These are phyloP conservation scores for Mimosa pudica DNA, from an alignment of 306 rosid species.

Conservation along the genomic window DNA sequence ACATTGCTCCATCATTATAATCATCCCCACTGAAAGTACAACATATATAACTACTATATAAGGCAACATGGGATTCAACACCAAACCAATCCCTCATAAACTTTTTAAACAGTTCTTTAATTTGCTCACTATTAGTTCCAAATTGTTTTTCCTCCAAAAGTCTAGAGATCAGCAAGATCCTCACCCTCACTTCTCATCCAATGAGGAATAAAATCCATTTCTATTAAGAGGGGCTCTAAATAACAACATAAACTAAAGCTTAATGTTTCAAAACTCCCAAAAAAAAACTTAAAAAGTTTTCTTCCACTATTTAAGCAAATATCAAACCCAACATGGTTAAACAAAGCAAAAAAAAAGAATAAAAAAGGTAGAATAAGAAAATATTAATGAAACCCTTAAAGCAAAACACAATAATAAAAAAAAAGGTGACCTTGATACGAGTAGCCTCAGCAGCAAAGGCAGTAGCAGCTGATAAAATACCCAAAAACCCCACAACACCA, in stretches of 20 bases:
- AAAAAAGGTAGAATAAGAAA: not conserved
- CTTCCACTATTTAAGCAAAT: constrained; percentile 13
- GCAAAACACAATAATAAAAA: constrained; percentile 11
- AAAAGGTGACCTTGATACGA: constrained; percentile 64
- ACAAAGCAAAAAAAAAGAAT: not conserved
- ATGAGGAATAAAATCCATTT: not conserved
- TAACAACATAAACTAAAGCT: not conserved
- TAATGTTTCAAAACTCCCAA: not conserved
- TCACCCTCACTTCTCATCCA: not conserved
- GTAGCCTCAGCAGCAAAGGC: constrained; percentile 84
- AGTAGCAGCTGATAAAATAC: constrained; percentile 71
- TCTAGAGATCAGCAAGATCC: not conserved
- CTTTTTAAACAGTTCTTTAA: not conserved
- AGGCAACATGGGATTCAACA: constrained; percentile 3
- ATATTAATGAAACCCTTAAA: not conserved
- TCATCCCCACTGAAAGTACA: not conserved
- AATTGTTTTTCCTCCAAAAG: not conserved
- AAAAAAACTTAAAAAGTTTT: not conserved
- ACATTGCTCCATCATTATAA: not conserved
- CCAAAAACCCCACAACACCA: constrained; percentile 63
- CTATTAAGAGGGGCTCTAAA: not conserved
- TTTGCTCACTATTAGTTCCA: not conserved
- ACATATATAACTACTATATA: not conserved
- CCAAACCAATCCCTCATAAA: not conserved
- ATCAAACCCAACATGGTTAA: not conserved